These are phyloP conservation scores for Hypoxylon intermedium DNA, from an alignment of 495 filamentous ascomycete species.

Conservation along the genomic window DNA sequence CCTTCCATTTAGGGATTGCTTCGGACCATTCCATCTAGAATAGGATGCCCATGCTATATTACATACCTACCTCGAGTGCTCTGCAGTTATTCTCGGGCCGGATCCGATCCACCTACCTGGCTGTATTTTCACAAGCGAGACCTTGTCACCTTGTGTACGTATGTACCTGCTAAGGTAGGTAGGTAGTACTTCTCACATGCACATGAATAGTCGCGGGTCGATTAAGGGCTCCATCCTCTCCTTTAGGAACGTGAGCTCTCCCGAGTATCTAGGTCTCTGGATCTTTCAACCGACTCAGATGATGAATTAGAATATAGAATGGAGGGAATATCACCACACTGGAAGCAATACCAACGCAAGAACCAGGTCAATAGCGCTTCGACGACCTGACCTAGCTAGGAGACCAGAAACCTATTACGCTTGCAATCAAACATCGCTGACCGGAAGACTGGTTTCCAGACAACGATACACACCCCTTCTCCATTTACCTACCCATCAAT, in stretches of 20 bases:
- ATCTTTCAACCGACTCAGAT: slow-evolving; percentile 6
- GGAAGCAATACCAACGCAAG: slow-evolving; percentile 11
- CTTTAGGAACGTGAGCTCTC: background rate
- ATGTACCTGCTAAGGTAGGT: slow-evolving; percentile 29
- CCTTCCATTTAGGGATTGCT: slow-evolving; percentile 21
- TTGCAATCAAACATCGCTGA: background rate
- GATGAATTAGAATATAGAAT: slow-evolving; percentile 5
- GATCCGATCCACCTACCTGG: slow-evolving; percentile 6
- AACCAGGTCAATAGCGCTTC: background rate
- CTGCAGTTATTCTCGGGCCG: slow-evolving; percentile 1
- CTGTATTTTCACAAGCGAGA: background rate
- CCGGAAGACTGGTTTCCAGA: too few relatives aligned
- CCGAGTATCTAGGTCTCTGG: background rate
- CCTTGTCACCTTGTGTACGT: background rate
- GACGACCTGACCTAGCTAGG: background rate
- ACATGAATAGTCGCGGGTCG: slow-evolving; percentile 3
- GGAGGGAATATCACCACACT: slow-evolving; percentile 13
- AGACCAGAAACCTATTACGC: background rate
- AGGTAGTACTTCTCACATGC: slow-evolving; percentile 28
- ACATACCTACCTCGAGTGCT: background rate
- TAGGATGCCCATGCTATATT: slow-evolving; percentile 5
- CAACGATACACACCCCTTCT: too few relatives aligned
- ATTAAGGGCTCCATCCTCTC: slow-evolving; percentile 9
- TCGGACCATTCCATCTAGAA: slow-evolving; percentile 9
- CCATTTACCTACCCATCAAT: too few relatives aligned